These are phyloP conservation scores for Urtica urens DNA, from an alignment of 306 rosid species.

Conservation along the genomic window DNA sequence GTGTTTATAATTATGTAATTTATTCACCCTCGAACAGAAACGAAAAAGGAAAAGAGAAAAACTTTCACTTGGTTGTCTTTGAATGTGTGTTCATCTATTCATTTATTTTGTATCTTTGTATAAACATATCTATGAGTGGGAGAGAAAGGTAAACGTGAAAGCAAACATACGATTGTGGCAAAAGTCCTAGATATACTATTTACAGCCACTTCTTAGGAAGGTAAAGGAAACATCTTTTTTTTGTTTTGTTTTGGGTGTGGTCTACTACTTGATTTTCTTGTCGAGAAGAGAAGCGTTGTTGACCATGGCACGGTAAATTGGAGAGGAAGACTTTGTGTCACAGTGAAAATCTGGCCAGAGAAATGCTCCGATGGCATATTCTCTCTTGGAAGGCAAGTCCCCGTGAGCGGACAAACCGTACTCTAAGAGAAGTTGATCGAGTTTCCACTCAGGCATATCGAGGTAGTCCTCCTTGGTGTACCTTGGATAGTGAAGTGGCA, in stretches of 20 bases:
- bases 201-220: too few relatives aligned
- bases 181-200: too few relatives aligned
- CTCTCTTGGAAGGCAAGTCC: conserved; percentile 56
- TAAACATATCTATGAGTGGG: too few relatives aligned
- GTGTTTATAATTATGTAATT: too few relatives aligned
- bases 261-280: conserved; percentile 13
- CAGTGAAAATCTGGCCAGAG: conserved; percentile 44
- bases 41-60: too few relatives aligned
- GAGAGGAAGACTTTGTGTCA: not conserved
- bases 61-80: too few relatives aligned
- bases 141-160: too few relatives aligned
- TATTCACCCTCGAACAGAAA: too few relatives aligned
- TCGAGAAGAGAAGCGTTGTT: conserved; percentile 7
- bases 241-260: not conserved
- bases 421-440: conserved; percentile 51
- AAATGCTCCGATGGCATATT: conserved; percentile 71
- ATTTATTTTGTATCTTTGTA: too few relatives aligned
- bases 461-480: conserved; percentile 55
- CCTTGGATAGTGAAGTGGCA: conserved; percentile 77
- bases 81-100: too few relatives aligned
- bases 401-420: conserved; percentile 56
- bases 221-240: too few relatives aligned
- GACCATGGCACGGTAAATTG: not conserved
- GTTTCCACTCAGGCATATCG: conserved; percentile 75
- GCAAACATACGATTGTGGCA: too few relatives aligned